phyloP scores from a whole-genome alignment of 371 early-diverging fungal genomes.

The Lichtheimia hyalospora region DNA sequence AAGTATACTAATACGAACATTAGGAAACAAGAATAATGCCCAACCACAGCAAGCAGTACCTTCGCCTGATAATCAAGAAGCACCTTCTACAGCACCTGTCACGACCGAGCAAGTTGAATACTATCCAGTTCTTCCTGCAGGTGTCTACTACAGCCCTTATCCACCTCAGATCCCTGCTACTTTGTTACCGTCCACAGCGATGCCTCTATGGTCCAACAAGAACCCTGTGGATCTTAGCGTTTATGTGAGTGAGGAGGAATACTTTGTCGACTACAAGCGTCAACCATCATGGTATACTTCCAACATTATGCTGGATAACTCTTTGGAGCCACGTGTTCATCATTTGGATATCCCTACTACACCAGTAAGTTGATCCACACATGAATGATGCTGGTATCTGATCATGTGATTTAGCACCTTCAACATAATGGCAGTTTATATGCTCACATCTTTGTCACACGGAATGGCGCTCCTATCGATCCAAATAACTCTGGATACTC shows the following conservation, averaged over 20 bases:
- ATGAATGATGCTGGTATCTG: not conserved
- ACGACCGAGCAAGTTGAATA: not conserved
- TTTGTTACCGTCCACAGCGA: constrained; percentile 29
- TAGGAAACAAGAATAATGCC: not conserved
- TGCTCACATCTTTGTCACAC: constrained; percentile 77
- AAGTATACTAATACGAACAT: no score
- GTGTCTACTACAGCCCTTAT: constrained; percentile 40
- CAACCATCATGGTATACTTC: constrained; percentile 59
- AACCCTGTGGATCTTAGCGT: constrained; percentile 50
- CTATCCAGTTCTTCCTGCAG: constrained; percentile 26
- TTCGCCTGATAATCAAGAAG: not conserved
- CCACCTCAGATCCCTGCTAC: constrained; percentile 25
- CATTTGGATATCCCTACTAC: constrained; percentile 44
- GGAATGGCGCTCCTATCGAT: constrained; percentile 52
- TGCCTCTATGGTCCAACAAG: constrained; percentile 40
- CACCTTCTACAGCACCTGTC: constrained; percentile 5
- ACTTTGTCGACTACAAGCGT: constrained; percentile 50
- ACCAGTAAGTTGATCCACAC: constrained; percentile 19
- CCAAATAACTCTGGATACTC: constrained; percentile 38
- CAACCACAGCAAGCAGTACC: constrained; percentile 5
- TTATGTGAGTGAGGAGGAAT: constrained; percentile 53
- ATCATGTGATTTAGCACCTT: constrained; percentile 41
- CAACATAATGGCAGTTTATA: constrained; percentile 84
- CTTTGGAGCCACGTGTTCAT: constrained; percentile 42
- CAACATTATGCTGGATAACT: constrained; percentile 60